Conservation (phyloP, 129 eudicot species). For the Scalesia atractyloides region DNA sequence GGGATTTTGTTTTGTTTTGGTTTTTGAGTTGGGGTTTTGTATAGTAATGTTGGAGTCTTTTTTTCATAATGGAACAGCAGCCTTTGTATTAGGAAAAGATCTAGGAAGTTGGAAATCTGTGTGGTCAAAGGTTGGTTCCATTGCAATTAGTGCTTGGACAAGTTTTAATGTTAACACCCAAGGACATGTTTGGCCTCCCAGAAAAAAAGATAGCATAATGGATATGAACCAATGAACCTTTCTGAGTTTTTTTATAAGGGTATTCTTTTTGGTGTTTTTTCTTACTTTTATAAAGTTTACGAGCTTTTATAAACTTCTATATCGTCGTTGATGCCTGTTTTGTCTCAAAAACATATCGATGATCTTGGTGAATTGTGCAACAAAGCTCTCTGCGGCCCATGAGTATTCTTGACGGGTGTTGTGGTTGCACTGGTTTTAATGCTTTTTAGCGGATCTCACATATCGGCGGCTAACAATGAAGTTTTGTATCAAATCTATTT, state of each 20-base stretch:
- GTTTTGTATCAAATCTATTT: too few relatives aligned
- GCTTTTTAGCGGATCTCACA: too few relatives aligned
- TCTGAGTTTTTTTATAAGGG: conserved; percentile 8
- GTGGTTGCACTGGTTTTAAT: too few relatives aligned
- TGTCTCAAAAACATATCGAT: too few relatives aligned
- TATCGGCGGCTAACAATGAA: too few relatives aligned
- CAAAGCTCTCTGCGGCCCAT: too few relatives aligned
- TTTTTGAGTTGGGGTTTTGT: conserved; percentile 38
- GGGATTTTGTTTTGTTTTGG: conserved; percentile 13
- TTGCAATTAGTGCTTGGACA: neutral
- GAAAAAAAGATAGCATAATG: conserved; percentile 23
- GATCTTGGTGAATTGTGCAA: too few relatives aligned
- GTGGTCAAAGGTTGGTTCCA: conserved; percentile 25
- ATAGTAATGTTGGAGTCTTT: conserved; percentile 47
- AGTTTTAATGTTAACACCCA: conserved; percentile 28
- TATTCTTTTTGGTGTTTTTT: neutral
- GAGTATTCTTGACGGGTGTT: too few relatives aligned
- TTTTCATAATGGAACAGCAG: conserved; percentile 44
- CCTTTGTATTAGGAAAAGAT: conserved; percentile 36
- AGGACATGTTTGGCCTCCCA: conserved; percentile 25
- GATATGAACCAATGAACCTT: conserved; percentile 5
- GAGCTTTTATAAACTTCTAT: too few relatives aligned
- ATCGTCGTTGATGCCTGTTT: too few relatives aligned
- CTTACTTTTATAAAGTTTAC: too few relatives aligned
- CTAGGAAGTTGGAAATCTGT: conserved; percentile 17